Evolutionary conservation across 2,329 filamentous ascomycete species (phyloP).

Genomic region (Zymoseptoria passerinii): DNA sequence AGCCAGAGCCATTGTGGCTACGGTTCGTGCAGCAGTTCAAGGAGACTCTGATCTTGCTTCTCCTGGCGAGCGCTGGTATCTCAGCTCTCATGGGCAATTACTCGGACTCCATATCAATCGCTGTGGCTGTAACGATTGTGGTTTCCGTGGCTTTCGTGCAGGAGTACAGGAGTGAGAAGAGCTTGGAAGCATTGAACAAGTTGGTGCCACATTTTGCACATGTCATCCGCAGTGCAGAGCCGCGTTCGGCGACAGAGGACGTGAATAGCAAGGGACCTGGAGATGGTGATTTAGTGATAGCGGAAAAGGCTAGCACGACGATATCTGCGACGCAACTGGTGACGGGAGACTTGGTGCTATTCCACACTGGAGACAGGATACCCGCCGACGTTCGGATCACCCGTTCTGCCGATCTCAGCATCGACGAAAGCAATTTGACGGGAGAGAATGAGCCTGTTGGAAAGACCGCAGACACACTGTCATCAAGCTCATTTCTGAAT

Average conservation of each 20-base stretch:
- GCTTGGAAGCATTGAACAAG: slow-evolving; percentile 86
- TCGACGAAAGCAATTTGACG: slow-evolving; percentile 94
- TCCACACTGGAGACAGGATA: slow-evolving; percentile 92
- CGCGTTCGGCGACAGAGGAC: slow-evolving; percentile 16
- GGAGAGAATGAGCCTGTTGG: slow-evolving; percentile 91
- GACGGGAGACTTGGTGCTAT: slow-evolving; percentile 84
- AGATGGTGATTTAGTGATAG: slow-evolving; percentile 49
- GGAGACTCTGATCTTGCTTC: slow-evolving; percentile 86
- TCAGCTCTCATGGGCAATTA: slow-evolving; percentile 87
- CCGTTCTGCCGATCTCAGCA: slow-evolving; percentile 77
- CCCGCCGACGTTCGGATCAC: slow-evolving; percentile 94
- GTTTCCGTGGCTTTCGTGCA: slow-evolving; percentile 94
- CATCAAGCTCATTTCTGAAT: slow-evolving; percentile 18
- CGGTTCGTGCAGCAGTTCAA: slow-evolving; percentile 96
- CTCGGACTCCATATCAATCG: slow-evolving; percentile 92
- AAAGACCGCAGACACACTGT: slow-evolving; percentile 60
- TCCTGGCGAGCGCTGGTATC: slow-evolving; percentile 78
- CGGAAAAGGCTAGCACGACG: slow-evolving; percentile 69
- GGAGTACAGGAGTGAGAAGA: slow-evolving; percentile 96
- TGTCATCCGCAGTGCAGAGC: slow-evolving; percentile 55
- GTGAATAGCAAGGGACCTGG: slow-evolving; percentile 44
- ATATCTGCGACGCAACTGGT: slow-evolving; percentile 83
- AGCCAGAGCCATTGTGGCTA: slow-evolving; percentile 88
- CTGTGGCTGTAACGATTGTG: slow-evolving; percentile 92
- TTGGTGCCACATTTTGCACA: slow-evolving; percentile 93